Evolutionary conservation across 2,329 filamentous ascomycete genomes (phyloP).

Genomic region (Lachnellula cervina): DNA sequence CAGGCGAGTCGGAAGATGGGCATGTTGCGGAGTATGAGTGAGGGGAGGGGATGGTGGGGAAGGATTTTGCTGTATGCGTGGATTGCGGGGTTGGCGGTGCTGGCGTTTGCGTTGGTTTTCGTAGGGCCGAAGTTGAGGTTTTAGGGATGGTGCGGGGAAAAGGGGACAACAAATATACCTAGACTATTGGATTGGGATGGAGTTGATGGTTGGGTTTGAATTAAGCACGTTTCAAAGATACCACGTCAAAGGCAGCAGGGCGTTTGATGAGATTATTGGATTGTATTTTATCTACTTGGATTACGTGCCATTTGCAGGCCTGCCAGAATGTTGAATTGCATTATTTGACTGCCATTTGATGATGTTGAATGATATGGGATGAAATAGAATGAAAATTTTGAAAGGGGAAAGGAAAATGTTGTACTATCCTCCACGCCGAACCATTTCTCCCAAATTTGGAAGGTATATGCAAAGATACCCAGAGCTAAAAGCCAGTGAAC

Average conservation of each 20-base stretch:
- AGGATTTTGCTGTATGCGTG: slow-evolving; percentile 78
- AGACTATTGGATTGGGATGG: not conserved
- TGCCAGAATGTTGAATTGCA: too few species aligned
- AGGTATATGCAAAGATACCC: too few species aligned
- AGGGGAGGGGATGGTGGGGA: slow-evolving; percentile 84
- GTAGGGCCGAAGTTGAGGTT: slow-evolving; percentile 84
- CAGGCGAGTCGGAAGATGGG: slow-evolving; percentile 74
- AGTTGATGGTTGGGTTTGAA: not conserved
- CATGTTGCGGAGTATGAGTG: slow-evolving; percentile 70
- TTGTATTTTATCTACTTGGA: not conserved
- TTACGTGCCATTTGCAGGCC: too few species aligned
- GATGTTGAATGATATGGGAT: too few species aligned
- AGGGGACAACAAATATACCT: not conserved
- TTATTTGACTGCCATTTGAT: too few species aligned
- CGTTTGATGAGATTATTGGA: not conserved
- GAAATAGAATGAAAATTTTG: too few species aligned
- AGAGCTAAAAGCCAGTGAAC: too few species aligned
- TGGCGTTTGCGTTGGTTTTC: slow-evolving; percentile 75
- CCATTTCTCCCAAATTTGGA: too few species aligned
- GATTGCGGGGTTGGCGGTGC: slow-evolving; percentile 78
- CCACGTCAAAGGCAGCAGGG: not conserved
- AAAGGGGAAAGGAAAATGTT: too few species aligned
- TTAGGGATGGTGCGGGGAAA: slow-evolving; percentile 35
- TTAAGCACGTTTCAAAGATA: not conserved
- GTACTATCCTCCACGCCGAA: too few species aligned